Base-by-base conservation (phyloP, 352 stramenopile genomes). In the Globisporangium yorkense region DNA sequence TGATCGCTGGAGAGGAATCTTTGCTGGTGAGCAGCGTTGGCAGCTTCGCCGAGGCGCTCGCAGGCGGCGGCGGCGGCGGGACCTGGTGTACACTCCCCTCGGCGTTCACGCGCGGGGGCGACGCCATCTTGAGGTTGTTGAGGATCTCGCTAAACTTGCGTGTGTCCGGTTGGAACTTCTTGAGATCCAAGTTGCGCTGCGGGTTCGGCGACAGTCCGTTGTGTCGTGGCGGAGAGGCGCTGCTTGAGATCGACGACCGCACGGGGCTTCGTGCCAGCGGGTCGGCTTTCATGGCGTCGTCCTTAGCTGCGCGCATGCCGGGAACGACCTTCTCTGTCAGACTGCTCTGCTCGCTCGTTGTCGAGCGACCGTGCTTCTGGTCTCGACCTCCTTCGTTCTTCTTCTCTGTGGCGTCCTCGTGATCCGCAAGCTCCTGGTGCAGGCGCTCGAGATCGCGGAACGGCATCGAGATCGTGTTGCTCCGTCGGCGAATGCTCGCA, bases 121-220 rank as follows among this genome's bases (percentile, higher is more conserved):
- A 83, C 18, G 69, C 61, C 27, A 84, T 72, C 59, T 88, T 88
- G 47, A 92, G 72, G 21, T 85, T 84, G 59, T 77, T 71, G 24
- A 92, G 57, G 51, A 92, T 87, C 60, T 92, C 81, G 3, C 75
- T 75, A 68, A 89, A 92, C 54, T 84, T 79, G 54, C 83, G 79
- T 27, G 78, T 78, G 59, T 90, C 80, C 2, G 78, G 79, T 41
- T 89, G 75, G 58, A 89, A 89, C 27, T 84, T 78, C 64, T 88
- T 88, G 5, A 90, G 62, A 49, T 89, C 83, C 35, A 91, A 52
- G 27, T 83, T 78, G 48, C 75, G 74, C 40, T 63, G 29, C 18
- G 35, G 12, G 29, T 62, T 62, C 40, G 56, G 57, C 35, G 35
- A 41, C 35, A 41, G 35, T 5, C 35, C 35, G 35, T 41, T 41